phyloP scores from a whole-genome alignment of 768 basidiomycete species.

The Phylloporus rhodoxanthus region DNA sequence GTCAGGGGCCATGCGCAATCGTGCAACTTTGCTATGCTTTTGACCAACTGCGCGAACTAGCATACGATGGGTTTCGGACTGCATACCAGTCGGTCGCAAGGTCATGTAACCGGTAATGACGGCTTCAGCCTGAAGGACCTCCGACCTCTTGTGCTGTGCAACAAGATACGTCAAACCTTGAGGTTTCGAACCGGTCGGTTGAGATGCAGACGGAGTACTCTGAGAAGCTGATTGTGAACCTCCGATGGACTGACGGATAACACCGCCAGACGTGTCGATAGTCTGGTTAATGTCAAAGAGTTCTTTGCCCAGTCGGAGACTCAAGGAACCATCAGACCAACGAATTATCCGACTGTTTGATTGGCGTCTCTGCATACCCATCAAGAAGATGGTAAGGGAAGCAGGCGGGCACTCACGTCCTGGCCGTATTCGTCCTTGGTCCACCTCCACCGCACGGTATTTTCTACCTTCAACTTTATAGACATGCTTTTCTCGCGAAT shows the following conservation, averaged over 20 bases:
- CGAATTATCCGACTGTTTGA: conserved; percentile 88
- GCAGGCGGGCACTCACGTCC: conserved; percentile 52
- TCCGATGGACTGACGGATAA: conserved; percentile 54
- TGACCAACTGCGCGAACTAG: conserved; percentile 82
- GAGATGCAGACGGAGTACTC: conserved; percentile 36
- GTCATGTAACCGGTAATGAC: conserved; percentile 78
- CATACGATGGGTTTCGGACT: conserved; percentile 84
- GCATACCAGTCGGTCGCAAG: conserved; percentile 83
- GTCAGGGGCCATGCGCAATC: conserved; percentile 74
- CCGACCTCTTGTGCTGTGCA: conserved; percentile 80
- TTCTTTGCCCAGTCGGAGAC: conserved; percentile 88
- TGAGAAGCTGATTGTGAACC: conserved; percentile 38
- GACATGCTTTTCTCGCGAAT: conserved; percentile 75
- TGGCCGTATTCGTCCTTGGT: conserved; percentile 64
- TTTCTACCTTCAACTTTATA: conserved; percentile 85
- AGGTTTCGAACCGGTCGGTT: conserved; percentile 38
- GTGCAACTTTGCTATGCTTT: conserved; percentile 75
- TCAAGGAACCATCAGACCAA: conserved; percentile 94
- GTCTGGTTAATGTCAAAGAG: conserved; percentile 85
- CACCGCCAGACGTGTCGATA: conserved; percentile 68
- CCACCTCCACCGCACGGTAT: conserved; percentile 96
- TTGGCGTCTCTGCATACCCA: conserved; percentile 56
- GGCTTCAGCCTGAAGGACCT: conserved; percentile 83
- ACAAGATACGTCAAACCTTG: conserved; percentile 86
- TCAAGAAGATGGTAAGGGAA: not conserved